Evolutionary conservation across 2,329 filamentous ascomycete genomes (phyloP).

Genomic region (Metarhizium album): DNA sequence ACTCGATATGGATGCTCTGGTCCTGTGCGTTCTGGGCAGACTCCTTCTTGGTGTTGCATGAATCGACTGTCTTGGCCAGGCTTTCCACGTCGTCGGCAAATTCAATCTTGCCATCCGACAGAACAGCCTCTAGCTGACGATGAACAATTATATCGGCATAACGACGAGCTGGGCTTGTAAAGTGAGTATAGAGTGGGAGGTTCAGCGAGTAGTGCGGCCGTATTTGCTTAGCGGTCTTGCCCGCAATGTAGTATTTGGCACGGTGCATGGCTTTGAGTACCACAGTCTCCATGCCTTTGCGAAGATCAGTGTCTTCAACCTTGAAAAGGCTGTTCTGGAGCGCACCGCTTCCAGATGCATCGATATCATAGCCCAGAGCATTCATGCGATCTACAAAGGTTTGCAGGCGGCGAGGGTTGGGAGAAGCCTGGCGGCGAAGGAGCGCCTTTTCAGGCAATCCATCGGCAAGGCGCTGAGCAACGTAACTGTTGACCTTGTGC

Average conservation of each 20-base stretch:
- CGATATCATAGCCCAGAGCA: conserved; percentile 80
- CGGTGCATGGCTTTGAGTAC: conserved; percentile 92
- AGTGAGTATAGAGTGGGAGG: conserved; percentile 89
- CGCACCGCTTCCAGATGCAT: conserved; percentile 78
- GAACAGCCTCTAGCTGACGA: conserved; percentile 78
- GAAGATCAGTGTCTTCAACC: conserved; percentile 76
- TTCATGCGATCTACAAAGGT: conserved; percentile 91
- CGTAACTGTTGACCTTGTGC: conserved; percentile 83
- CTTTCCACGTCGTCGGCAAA: conserved; percentile 83
- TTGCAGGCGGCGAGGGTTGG: conserved; percentile 78
- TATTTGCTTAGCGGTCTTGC: conserved; percentile 66
- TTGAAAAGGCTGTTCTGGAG: conserved; percentile 94
- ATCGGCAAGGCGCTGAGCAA: conserved; percentile 71
- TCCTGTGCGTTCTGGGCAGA: conserved; percentile 95
- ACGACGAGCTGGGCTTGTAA: conserved; percentile 87
- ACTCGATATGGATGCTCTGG: conserved; percentile 97
- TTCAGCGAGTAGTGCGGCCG: conserved; percentile 89
- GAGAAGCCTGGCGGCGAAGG: conserved; percentile 73
- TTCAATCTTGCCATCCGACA: conserved; percentile 72
- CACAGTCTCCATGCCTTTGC: conserved; percentile 96
- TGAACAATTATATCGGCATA: conserved; percentile 95
- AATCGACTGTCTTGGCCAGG: conserved; percentile 83
- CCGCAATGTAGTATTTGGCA: conserved; percentile 85
- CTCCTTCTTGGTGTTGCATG: conserved; percentile 98
- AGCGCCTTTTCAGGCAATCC: conserved; percentile 86